Evolutionary conservation across 2,329 filamentous ascomycete genomes (phyloP), one percentile per base, ranked within the genome.

Genomic region (Chaetomiaceae sp.): DNA sequence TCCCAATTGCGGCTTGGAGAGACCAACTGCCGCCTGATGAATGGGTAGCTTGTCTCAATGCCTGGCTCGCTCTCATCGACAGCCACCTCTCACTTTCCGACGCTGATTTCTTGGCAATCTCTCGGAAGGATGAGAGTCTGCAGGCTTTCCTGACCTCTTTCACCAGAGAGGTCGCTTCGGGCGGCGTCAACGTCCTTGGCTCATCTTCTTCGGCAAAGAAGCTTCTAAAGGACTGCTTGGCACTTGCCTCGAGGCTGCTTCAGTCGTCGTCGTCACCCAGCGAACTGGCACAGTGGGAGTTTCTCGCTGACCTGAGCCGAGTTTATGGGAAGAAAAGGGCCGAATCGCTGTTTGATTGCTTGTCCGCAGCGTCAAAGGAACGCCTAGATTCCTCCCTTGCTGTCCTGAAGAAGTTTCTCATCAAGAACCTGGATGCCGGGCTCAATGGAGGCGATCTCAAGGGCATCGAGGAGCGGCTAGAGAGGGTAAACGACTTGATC

Each of bases 21-120:
- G 78, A 80, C 60, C 79, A 79, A 60, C 79, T 96, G 55, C 75
- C 78, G 34, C 71, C 82, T 3, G 71, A 77, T 46, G 89, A 96
- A 70, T 96, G 90, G 90, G 77, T 86, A 59, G 76, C 80, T 29
- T 90, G 87, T 66, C 73, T 95, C 42, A 80, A 87, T 58, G 85
- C 89, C 32, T 96, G 90, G 90, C 72, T 84, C 16, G 73, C 81
- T 10, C 76, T 96, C 6, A 73, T 82, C 6, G 77, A 84, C 48
- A 77, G 84, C 2, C 81, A 90, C 58, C 69, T 94, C 27, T 75
- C 78, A 13, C 70, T 87, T 0, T 62, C 79, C 0, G 75, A 81
- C 6, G 64, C 75, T 1, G 72, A 81, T 0, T 87, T 94, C 56
- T 59, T 67, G 42, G 65, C 68, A 32, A 67, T 71, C 23, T 74